Evolutionary conservation across 2,329 filamentous ascomycete species (phyloP), one percentile per base, ranked within the genome.

Genomic region (Pseudocercospora eumusae): DNA sequence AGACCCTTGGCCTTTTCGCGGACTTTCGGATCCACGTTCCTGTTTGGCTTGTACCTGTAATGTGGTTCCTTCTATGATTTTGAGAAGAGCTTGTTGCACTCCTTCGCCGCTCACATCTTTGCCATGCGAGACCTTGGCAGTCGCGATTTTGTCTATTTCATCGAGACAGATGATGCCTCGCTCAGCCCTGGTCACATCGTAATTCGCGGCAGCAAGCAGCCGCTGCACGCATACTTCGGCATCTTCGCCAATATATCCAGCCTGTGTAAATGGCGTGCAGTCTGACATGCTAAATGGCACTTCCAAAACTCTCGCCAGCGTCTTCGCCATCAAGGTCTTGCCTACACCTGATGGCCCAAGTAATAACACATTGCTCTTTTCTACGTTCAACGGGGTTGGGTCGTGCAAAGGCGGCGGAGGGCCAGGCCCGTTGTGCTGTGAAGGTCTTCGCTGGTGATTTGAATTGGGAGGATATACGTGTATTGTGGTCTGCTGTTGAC

Each of bases 71-170:
- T 99, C 95, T 20, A 99, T 91, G 44, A 99, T 92, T 78, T 98
- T 98, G 31, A 99, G 79, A 4, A 99, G 81, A 6, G 95, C 93
- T 77, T 99, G 95, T 73, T 99, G 95, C 0, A 98, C 95, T 57
- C 95, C 95, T 79, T 98, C 95, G 21, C 95, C 95, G 18, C 93
- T 91, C 2, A 99, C 95, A 72, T 99, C 95, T 69, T 96, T 90
- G 20, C 93, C 93, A 63, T 96, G 92, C 64, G 86, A 87, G 15
- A 93, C 89, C 74, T 95, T 93, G 25, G 91, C 87, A 40, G 90
- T 91, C 1, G 95, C 93, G 62, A 98, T 93, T 78, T 99, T 99
- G 80, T 99, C 95, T 59, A 99, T 92, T 78, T 99, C 95, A 70
- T 99, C 95, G 20, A 99, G 82, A 60, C 96, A 95, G 52, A 99